phyloP scores from a whole-genome alignment of 2,329 filamentous ascomycete species.

The Fusarium cyanostomum region DNA sequence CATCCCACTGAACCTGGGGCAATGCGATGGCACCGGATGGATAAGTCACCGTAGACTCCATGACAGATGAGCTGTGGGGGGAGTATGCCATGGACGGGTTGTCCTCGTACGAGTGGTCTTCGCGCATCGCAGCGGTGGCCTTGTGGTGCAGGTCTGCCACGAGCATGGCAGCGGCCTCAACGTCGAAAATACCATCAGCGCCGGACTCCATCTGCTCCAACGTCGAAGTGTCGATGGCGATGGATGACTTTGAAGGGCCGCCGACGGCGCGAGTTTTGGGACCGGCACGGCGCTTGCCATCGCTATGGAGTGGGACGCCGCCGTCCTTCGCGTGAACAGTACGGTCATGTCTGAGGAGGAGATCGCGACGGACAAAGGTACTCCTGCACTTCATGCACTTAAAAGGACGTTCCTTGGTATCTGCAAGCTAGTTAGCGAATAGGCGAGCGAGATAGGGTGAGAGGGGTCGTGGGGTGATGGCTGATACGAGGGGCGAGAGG shows the following conservation, averaged over 20 bases:
- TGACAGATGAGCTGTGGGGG: slow-evolving; percentile 73
- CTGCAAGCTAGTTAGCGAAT: slow-evolving; percentile 59
- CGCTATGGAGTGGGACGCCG: slow-evolving; percentile 90
- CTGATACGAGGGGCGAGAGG: slow-evolving; percentile 14
- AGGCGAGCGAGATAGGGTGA: slow-evolving; percentile 9
- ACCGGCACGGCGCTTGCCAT: slow-evolving; percentile 84
- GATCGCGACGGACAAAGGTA: slow-evolving; percentile 96
- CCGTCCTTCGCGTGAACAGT: slow-evolving; percentile 99
- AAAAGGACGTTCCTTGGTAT: slow-evolving; percentile 98
- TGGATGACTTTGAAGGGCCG: slow-evolving; percentile 77
- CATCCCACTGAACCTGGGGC: slow-evolving; percentile 91
- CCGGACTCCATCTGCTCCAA: slow-evolving; percentile 93
- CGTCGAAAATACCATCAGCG: slow-evolving; percentile 90
- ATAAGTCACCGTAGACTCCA: slow-evolving; percentile 82
- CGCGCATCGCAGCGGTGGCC: slow-evolving; percentile 76
- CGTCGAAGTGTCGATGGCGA: slow-evolving; percentile 83
- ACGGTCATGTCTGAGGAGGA: slow-evolving; percentile 95
- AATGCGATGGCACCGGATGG: slow-evolving; percentile 81
- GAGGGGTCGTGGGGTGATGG: slow-evolving; percentile 15
- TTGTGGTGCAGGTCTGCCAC: slow-evolving; percentile 99
- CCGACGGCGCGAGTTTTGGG: slow-evolving; percentile 72
- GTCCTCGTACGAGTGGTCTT: slow-evolving; percentile 65
- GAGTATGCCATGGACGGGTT: slow-evolving; percentile 75
- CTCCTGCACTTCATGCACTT: slow-evolving; percentile 98
- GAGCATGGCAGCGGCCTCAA: slow-evolving; percentile 97